Percentiles rank a stretch among this genome's conserved stretches.
Evolutionary conservation across 768 basidiomycete genomes (phyloP).

Genomic region (Suillus sp.): DNA sequence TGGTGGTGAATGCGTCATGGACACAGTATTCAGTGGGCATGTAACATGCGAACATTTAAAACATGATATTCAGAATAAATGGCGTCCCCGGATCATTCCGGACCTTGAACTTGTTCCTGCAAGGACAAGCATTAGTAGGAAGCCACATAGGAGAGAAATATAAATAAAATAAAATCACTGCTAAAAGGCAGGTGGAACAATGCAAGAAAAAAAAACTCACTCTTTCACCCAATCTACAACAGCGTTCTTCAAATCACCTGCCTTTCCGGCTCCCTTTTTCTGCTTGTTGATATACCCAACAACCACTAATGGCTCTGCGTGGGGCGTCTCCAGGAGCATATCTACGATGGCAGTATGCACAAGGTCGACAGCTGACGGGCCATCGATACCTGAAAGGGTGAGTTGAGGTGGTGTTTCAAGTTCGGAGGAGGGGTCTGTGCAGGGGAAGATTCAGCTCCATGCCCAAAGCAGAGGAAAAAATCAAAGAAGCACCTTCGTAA

Average conservation of each 20-base stretch:
- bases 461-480: not conserved
- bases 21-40: not conserved
- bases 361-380: constrained; percentile 1
- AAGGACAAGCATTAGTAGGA: not conserved
- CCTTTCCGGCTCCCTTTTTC: constrained; percentile 14
- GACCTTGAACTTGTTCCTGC: constrained; percentile 26
- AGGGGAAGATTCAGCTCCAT: not conserved
- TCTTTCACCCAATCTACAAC: constrained; percentile 19
- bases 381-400: constrained; percentile 8
- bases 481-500: constrained; percentile 5
- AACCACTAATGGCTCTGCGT: not conserved
- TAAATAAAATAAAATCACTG: not conserved
- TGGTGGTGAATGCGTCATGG: not conserved
- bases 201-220: constrained; percentile 15
- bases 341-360: constrained; percentile 6
- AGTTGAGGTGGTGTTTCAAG: not conserved
- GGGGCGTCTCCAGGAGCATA: not conserved
- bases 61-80: constrained; percentile 20
- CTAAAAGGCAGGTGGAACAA: not conserved
- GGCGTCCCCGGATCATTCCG: not conserved
- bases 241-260: constrained; percentile 8
- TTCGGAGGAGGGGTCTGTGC: not conserved
- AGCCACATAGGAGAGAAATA: not conserved
- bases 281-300: constrained; percentile 16
- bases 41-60: constrained; percentile 7